Evolutionary conservation across 306 rosid genomes (phyloP).

Genomic region (Prunus davidiana): DNA sequence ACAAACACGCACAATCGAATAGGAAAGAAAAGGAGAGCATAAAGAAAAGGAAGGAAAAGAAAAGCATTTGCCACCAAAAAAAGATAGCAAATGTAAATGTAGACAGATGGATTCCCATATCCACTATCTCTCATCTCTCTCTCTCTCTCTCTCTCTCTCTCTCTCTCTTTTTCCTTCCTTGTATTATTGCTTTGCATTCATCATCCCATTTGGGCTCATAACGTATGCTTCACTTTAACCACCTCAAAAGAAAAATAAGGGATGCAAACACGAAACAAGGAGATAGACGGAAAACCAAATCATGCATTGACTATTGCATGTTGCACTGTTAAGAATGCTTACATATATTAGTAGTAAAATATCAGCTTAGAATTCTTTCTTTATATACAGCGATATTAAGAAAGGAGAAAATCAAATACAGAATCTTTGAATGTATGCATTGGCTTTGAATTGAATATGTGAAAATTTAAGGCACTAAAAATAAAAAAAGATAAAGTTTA

Average conservation of each 20-base stretch:
- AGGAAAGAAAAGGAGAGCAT: background rate
- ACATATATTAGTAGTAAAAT: background rate
- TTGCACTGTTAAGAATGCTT: background rate
- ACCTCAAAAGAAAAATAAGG: constrained; percentile 43
- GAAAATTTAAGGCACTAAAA: background rate
- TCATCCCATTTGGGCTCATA: constrained; percentile 30
- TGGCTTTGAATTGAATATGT: background rate
- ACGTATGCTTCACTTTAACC: constrained; percentile 30
- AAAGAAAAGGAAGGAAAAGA: constrained; percentile 16
- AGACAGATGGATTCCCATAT: constrained; percentile 58
- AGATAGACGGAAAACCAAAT: background rate
- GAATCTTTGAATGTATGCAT: accelerated
- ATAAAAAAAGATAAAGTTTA: background rate
- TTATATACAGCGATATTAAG: too few species aligned
- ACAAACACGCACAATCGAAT: constrained; percentile 43
- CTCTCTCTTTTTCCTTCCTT: constrained; percentile 18
- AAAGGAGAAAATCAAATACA: too few species aligned
- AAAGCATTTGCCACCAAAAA: constrained; percentile 39
- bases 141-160: background rate
- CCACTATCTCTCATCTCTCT: constrained; percentile 27
- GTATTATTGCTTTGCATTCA: constrained; percentile 56
- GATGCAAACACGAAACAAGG: background rate
- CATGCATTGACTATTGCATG: background rate
- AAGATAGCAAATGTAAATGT: constrained; percentile 44
- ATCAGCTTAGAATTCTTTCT: too few species aligned